These are phyloP conservation scores for Saccharum spontaneum DNA, from an alignment of 176 grass and related monocot genomes.

Conservation along the genomic window DNA sequence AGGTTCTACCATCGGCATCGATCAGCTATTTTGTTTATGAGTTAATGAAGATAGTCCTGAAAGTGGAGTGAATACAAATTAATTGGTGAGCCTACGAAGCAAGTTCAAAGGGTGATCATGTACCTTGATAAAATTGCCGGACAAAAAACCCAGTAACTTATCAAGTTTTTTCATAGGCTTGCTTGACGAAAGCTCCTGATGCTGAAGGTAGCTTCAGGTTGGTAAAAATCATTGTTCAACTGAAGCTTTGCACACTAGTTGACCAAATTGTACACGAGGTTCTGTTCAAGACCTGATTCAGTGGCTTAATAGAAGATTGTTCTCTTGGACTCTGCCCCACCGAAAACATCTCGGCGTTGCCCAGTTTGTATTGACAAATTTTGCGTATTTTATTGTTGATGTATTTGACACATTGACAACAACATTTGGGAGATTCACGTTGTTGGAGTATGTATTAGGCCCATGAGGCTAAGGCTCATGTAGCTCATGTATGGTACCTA, in stretches of 20 bases:
- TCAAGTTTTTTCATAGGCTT: conserved; percentile 28
- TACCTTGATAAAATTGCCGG: conserved; percentile 3
- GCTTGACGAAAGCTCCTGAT: conserved; percentile 19
- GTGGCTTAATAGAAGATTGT: neutral
- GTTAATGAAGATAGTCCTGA: conserved; percentile 95
- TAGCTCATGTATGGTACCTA: no score
- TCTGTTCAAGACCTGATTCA: neutral
- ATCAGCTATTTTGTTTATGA: conserved; percentile 98
- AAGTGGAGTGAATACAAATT: conserved; percentile 78
- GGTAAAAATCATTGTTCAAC: neutral
- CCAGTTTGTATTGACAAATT: conserved; percentile 18
- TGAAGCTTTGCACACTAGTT: conserved; percentile 12
- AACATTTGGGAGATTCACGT: conserved; percentile 11
- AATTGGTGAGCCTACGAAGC: conserved; percentile 10
- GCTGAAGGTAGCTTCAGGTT: conserved; percentile 14
- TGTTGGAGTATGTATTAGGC: no score
- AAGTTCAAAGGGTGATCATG: conserved; percentile 16
- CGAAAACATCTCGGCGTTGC: neutral
- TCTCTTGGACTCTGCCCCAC: neutral
- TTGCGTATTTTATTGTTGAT: conserved; percentile 1
- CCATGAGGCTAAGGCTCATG: no score
- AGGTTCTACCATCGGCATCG: conserved; percentile 94
- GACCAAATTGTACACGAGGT: conserved; percentile 18
- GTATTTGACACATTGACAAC: conserved; percentile 16
- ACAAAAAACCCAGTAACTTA: neutral